Evolutionary conservation across 1,284 basidiomycete species (phyloP), one percentile per base, ranked within the genome.

Genomic region (Schizophyllum amplum): DNA sequence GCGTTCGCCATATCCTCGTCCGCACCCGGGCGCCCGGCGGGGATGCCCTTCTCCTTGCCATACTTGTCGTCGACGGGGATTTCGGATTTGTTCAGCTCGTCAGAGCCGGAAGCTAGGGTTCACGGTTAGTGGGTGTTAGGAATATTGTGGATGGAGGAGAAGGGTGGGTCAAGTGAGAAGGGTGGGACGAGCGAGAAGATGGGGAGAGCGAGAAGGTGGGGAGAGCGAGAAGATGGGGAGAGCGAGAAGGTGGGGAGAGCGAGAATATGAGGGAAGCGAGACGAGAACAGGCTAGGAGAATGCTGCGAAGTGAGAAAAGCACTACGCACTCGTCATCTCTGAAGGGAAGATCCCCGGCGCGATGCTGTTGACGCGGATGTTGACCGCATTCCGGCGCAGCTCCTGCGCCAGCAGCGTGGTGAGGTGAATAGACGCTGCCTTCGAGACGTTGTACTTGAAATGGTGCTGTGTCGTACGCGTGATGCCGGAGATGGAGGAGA

Each of bases 361-460:
- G 42, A 75, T 72, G 9, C 63, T 59, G 60, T 69, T 67, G 20
- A 70, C 64, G 4, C 64, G 67, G 13, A 70, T 59, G 0, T 69
- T 66, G 15, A 68, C 66, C 1, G 65, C 68, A 25, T 69, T 66
- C 23, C 68, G 58, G 23, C 66, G 69, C 47, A 75, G 68, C 21
- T 75, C 74, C 3, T 64, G 65, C 1, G 65, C 63, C 7, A 73
- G 60, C 52, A 70, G 61, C 47, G 63, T 63, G 5, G 65, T 68
- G 1, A 74, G 61, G 33, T 71, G 69, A 11, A 70, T 15, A 59
- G 54, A 1, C 9, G 59, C 63, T 47, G 58, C 69, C 60, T 74
- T 74, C 5, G 64, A 59, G 4, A 65, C 56, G 56, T 64, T 63
- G 59, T 72, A 70, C 15, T 63, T 57, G 33, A 69, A 68, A 62